Evolutionary conservation across 805 yeast genomes (phyloP), one percentile per base, ranked within the genome.

Genomic region (Candida nanaspora): DNA sequence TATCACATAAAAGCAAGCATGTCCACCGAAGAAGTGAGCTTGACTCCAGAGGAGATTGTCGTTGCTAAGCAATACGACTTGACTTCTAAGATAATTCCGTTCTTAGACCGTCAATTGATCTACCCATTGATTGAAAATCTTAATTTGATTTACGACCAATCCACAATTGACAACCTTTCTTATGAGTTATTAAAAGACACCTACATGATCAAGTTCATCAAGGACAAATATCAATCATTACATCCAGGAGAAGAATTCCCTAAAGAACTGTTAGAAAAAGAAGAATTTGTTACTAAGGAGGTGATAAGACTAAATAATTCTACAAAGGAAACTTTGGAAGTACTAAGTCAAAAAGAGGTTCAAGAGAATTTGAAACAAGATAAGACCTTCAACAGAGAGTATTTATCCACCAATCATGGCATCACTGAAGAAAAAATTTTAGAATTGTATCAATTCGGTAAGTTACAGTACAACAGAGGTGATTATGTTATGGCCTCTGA

Each of bases 401-500:
- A 67, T 43, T 53, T 78, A 42, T 64, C 68, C 43, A 61, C 60
- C 42, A 60, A 65, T 35, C 69, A 70, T 55, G 66, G 66, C 33
- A 70, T 76, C 46, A 62, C 66, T 22, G 75, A 72, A 44, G 72
- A 62, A 14, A 69, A 68, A 56, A 72, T 75, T 47, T 59, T 70
- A 45, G 71, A 66, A 42, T 60, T 78, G 36, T 78, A 74, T 56
- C 72, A 74, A 46, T 76, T 70, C 57, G 84, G 82, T 39, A 76
- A 76, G 54, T 69, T 76, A 50, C 80, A 77, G 56, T 78, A 76
- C 59, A 74, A 76, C 59, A 69, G 78, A 56, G 84, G 84, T 48
- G 77, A 76, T 52, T 78, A 78, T 57, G 70, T 60, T 43, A 69
- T 72, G 64, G 80, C 82, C 6, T 68, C 78, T 26, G 82, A 78